Evolutionary conservation across 352 stramenopile species (phyloP), one percentile per base, ranked within the genome.

Genomic region (Phytophthora macrochlamydospora): DNA sequence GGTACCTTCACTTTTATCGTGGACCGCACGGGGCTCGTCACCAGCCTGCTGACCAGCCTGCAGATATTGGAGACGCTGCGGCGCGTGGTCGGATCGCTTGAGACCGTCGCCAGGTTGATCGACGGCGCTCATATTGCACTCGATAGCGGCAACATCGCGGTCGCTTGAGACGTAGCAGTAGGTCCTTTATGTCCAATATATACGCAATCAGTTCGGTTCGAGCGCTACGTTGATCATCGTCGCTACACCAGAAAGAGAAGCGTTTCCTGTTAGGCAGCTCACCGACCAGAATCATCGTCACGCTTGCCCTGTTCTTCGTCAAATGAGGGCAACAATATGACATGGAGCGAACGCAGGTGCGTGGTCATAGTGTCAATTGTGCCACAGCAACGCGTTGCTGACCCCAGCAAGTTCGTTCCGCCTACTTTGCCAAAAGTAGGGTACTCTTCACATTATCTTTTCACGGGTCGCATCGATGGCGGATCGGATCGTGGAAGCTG

Each of bases 51-150:
- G 57, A 56, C 70, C 31, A 70, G 42, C 42, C 49, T 76, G 12
- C 64, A 76, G 60, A 53, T 80, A 4, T 18, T 77, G 43, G 68
- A 80, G 46, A 75, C 72, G 42, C 58, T 80, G 24, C 68, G 58
- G 28, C 52, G 61, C 42, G 60, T 75, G 3, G 40, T 80, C 1
- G 60, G 65, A 13, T 80, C 68, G 7, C 54, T 73, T 1, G 30
- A 67, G 30, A 63, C 49, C 49, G 61, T 68, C 12, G 56, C 56
- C 28, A 24, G 62, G 46, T 50, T 80, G 45, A 75, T 24, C 51
- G 13, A 32, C 67, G 24, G 61, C 53, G 5, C 60, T 12, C 56
- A 46, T 3, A 56, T 80, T 24, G 61, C 42, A 2, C 51, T 77
- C 42, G 56, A 46, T 14, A 77, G 54, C 14, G 68, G 68, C 37